Base-by-base conservation (phyloP, 805 yeast species). In the Pichia nanzhaoensis region DNA sequence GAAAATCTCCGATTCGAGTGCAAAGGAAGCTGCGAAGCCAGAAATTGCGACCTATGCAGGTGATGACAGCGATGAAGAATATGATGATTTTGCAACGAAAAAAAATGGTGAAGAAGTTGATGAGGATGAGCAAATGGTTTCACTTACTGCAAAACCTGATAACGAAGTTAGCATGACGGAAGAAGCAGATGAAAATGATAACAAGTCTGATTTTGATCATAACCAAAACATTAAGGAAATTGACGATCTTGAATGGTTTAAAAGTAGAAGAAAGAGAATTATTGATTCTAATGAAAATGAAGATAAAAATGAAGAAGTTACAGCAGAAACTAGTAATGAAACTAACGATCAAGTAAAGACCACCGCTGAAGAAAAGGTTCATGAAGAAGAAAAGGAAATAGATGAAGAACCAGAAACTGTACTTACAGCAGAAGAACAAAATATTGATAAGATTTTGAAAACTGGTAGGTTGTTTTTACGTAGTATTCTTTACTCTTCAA, bases 401-500 rank as follows among this genome's bases (percentile, higher is more conserved):
- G 39, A 39, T 20, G 47, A 42, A 18, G 39, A 42, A 44, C 27
- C 41, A 20, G 47, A 51, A 30, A 49, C 43, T 6, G 45, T 46
- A 31, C 49, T 54, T 4, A 55, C 71, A 2, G 67, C 67, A 13
- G 80, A 78, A 51, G 82, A 76, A 44, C 59, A 63, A 21, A 67
- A 68, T 3, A 71, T 73, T 13, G 66, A 67, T 24, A 75, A 77
- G 48, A 82, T 88, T 37, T 62, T 67, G 18, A 64, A 71, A 45
- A 84, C 96, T 0, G 91, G 95, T 6, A 78, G 99, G 51, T 68
- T 93, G 39, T 93, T 93, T 63, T 64, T 93, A 40, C 79, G 99
- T 68, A 93, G 93, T 58, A 83, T 93, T 39, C 70, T 80, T 4
- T 93, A 88, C 56, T 69, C 82, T 0, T 78, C 95, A 10, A 73